Evolutionary conservation across 2,329 filamentous ascomycete species (phyloP).

Genomic region (Fusarium tanahbumbuense): DNA sequence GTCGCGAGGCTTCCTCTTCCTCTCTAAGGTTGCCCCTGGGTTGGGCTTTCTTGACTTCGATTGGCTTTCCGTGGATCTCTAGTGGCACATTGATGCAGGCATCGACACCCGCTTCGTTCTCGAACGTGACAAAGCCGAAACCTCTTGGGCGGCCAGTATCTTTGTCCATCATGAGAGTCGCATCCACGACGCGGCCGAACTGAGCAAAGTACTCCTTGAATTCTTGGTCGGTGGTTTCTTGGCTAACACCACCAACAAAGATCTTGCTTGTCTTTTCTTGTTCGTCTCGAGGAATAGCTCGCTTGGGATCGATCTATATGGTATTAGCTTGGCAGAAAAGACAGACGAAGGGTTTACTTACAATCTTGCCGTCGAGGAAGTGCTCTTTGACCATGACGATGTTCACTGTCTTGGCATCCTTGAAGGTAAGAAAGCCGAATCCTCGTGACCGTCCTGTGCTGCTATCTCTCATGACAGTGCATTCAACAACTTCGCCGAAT

Average conservation of each 20-base stretch:
- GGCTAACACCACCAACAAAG: constrained; percentile 96
- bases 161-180: constrained; percentile 99
- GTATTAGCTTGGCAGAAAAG: constrained; percentile 36
- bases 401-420: constrained; percentile 96
- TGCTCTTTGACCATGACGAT: constrained; percentile 99
- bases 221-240: constrained; percentile 95
- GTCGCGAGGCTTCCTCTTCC: constrained; percentile 79
- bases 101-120: constrained; percentile 94
- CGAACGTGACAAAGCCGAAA: constrained; percentile 98
- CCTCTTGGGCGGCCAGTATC: constrained; percentile 96
- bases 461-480: constrained; percentile 99
- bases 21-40: constrained; percentile 94
- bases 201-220: constrained; percentile 98
- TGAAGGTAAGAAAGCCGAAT: constrained; percentile 98
- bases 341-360: constrained; percentile 61
- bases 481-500: constrained; percentile 96
- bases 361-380: constrained; percentile 97
- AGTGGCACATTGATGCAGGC: constrained; percentile 86
- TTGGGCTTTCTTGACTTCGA: constrained; percentile 98
- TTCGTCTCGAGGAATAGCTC: constrained; percentile 95
- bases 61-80: constrained; percentile 93
- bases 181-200: constrained; percentile 95
- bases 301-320: constrained; percentile 91
- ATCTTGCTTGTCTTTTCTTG: constrained; percentile 99
- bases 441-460: constrained; percentile 92